Evolutionary conservation across 2,329 filamentous ascomycete species (phyloP), one percentile per base, ranked within the genome.

Genomic region (Madurella mycetomatis): DNA sequence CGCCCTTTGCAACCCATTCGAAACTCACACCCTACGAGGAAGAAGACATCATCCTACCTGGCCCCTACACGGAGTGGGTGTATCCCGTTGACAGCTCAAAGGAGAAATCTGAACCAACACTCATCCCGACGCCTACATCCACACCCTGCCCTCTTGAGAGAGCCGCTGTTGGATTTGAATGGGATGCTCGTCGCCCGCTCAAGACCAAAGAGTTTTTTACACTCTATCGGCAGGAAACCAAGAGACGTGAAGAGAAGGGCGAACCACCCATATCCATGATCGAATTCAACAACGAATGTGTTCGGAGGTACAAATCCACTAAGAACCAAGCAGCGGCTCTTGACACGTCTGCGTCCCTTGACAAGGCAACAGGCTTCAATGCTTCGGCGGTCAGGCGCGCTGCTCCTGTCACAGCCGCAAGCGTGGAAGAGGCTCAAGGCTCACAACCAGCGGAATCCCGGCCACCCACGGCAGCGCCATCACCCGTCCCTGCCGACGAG

Each of bases 11-110:
- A 18, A 48, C 51, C 18, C 45, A 49, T 1, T 16, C 58, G 11
- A 47, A 46, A 1, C 56, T 65, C n/a, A 56, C 56, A 1, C 62
- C 64, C 0, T 65, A 65, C 34, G 59, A 61, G 31, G 41, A 51
- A 8, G 64, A 63, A 18, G 58, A 63, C 15, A 43, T 55, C 2
- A 13, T 54, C 9, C 56, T 60, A 15, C 64, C 64, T 1, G 61
- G 59, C 8, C 58, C 62, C 7, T 65, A 56, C 37, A 59, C 59
- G 0, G 62, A 65, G 47, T 54, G 50, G 58, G 57, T 64, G n/a
- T 34, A 55, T 18, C 58, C 57, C 1, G 53, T 41, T 3, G 51
- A 48, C 17, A 15, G 41, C 16, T 4, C 4, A n/a, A 55, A 50
- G 25, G 47, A 46, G 13, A 54, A 52, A 30, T 31, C 44, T 9